Conservation (phyloP, 345 rosid genomes). For the Cardamine occulta region DNA sequence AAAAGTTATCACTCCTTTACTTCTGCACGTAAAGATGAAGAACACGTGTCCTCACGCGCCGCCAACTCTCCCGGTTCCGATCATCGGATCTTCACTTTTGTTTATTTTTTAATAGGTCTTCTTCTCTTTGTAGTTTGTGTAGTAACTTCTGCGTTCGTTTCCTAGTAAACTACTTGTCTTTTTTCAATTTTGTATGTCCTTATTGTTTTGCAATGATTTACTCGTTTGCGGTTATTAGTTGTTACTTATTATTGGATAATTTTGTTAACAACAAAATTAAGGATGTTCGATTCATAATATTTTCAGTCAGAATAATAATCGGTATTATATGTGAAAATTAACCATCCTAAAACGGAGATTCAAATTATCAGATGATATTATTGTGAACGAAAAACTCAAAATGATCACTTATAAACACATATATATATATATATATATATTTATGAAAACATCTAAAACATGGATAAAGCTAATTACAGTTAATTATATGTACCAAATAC, state of each 20-base stretch:
- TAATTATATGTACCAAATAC: not conserved
- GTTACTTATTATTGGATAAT: too few species aligned
- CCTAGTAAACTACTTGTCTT: not conserved
- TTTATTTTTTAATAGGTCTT: not conserved
- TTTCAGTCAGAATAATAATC: not conserved
- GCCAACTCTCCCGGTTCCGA: constrained; percentile 7
- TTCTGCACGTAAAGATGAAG: constrained; percentile 28
- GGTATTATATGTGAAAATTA: not conserved
- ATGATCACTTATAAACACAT: not conserved
- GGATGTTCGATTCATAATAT: not conserved
- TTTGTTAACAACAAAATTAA: not conserved
- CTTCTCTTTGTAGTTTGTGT: not conserved
- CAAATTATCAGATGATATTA: too few species aligned
- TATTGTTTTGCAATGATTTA: too few species aligned
- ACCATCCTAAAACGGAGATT: not conserved
- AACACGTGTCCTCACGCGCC: constrained; percentile 30
- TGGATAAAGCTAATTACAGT: not conserved
- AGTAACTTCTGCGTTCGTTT: not conserved
- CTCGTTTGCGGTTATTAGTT: not conserved
- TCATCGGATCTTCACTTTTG: not conserved
- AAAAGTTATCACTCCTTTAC: constrained; percentile 14
- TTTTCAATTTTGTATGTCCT: not conserved
- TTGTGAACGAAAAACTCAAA: not conserved
- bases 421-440: not conserved
- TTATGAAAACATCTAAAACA: not conserved